phyloP scores from a whole-genome alignment of 768 basidiomycete species.

The Mycena polygramma region DNA sequence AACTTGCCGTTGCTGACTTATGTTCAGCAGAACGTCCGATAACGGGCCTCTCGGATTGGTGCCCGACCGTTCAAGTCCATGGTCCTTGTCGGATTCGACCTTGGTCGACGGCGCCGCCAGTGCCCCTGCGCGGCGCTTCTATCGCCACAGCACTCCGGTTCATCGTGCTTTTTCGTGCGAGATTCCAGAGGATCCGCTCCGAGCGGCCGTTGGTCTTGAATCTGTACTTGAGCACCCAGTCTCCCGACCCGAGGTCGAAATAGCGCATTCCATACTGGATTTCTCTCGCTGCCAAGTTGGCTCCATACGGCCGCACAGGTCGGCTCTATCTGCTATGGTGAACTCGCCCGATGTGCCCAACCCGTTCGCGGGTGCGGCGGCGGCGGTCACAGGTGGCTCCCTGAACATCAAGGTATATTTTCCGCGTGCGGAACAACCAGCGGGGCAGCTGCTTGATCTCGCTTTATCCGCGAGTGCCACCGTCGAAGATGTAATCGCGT shows the following conservation, averaged over 20 bases:
- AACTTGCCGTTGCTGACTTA: background rate
- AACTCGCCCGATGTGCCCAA: constrained; percentile 62
- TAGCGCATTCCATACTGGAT: constrained; percentile 24
- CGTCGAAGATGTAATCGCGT: constrained; percentile 83
- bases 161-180: constrained; percentile 7
- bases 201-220: constrained; percentile 24
- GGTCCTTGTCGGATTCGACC: constrained; percentile 20
- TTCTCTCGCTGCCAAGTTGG: constrained; percentile 55
- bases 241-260: background rate
- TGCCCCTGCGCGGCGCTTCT: background rate
- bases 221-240: constrained; percentile 20
- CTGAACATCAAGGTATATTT: constrained; percentile 67
- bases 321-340: constrained; percentile 68
- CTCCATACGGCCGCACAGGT: constrained; percentile 46
- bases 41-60: background rate
- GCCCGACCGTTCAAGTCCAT: background rate
- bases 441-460: constrained; percentile 58
- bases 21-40: background rate
- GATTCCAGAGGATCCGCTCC: constrained; percentile 28
- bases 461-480: constrained; percentile 73
- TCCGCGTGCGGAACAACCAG: constrained; percentile 66
- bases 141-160: constrained; percentile 1
- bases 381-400: background rate
- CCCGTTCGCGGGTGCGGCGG: constrained; percentile 59
- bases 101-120: constrained; percentile 4